Evolutionary conservation across 2,329 filamentous ascomycete species (phyloP).

Genomic region (Diplocarpon mali): DNA sequence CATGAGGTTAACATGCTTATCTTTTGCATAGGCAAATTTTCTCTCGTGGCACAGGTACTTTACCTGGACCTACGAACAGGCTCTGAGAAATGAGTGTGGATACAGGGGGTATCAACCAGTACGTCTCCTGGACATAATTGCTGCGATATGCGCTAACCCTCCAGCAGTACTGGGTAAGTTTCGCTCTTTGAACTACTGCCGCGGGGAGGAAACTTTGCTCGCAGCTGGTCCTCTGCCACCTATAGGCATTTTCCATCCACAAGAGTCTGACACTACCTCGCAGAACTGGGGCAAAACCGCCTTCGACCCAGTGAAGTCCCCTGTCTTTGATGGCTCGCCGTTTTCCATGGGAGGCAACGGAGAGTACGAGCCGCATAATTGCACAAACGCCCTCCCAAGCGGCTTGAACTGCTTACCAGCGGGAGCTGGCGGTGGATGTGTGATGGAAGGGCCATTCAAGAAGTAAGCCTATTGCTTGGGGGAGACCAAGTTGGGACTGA

Average conservation of each 20-base stretch:
- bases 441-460: conserved; percentile 36
- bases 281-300: conserved; percentile 36
- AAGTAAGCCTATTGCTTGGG: too few relatives aligned
- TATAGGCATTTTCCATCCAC: background rate
- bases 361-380: conserved; percentile 23
- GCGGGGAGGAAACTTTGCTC: too few relatives aligned
- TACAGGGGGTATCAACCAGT: conserved; percentile 33
- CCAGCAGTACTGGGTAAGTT: conserved; percentile 25
- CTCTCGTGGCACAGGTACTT: conserved; percentile 36
- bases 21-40: conserved; percentile 25
- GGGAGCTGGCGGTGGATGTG: conserved; percentile 45
- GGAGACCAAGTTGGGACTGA: too few relatives aligned
- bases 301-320: conserved; percentile 35
- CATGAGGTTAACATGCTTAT: background rate
- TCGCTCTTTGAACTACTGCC: background rate
- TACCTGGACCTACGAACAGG: conserved; percentile 32
- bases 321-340: conserved; percentile 43
- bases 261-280: conserved; percentile 15
- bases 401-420: conserved; percentile 29
- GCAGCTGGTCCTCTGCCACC: too few relatives aligned
- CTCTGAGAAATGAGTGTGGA: conserved; percentile 33
- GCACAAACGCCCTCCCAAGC: conserved; percentile 20
- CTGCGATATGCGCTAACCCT: conserved; percentile 31
- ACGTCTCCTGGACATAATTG: conserved; percentile 6
- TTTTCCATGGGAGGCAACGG: conserved; percentile 41